Evolutionary conservation across 352 stramenopile species (phyloP).

Genomic region (Phytophthora melonis): DNA sequence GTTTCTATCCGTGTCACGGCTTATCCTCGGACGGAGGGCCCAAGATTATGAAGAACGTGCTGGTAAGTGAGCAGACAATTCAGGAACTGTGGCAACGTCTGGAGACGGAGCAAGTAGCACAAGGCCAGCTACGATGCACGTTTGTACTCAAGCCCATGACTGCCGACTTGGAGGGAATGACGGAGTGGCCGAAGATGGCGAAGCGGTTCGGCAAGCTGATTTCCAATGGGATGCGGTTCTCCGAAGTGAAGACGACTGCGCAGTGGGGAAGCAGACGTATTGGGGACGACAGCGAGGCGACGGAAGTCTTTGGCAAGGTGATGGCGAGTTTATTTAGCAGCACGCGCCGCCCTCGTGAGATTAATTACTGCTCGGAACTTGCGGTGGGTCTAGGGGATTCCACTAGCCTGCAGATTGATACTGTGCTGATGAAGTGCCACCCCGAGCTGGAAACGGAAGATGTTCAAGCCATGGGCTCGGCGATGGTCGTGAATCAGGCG

Average conservation of each 20-base stretch:
- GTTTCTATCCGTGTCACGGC: not conserved
- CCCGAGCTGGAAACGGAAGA: not conserved
- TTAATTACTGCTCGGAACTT: not conserved
- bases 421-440: not conserved
- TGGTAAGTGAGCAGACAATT: not conserved
- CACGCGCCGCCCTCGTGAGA: not conserved
- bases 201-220: slow-evolving; percentile 3
- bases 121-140: not conserved
- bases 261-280: not conserved
- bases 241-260: not conserved
- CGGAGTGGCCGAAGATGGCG: not conserved
- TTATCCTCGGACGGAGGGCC: not conserved
- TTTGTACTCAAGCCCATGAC: slow-evolving; percentile 9
- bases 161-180: not conserved
- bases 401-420: not conserved
- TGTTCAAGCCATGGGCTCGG: not conserved
- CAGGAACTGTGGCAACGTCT: not conserved
- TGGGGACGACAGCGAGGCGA: not conserved
- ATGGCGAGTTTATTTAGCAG: not conserved
- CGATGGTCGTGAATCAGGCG: not conserved
- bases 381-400: not conserved
- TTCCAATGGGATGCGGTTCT: not conserved
- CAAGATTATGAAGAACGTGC: not conserved
- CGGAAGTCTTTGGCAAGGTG: not conserved
- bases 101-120: not conserved